A percentile compares a stretch with the other conserved stretches of the same genome.
phyloP scores from a whole-genome alignment of 305 asterid genomes.

The Salvia sclarea region DNA sequence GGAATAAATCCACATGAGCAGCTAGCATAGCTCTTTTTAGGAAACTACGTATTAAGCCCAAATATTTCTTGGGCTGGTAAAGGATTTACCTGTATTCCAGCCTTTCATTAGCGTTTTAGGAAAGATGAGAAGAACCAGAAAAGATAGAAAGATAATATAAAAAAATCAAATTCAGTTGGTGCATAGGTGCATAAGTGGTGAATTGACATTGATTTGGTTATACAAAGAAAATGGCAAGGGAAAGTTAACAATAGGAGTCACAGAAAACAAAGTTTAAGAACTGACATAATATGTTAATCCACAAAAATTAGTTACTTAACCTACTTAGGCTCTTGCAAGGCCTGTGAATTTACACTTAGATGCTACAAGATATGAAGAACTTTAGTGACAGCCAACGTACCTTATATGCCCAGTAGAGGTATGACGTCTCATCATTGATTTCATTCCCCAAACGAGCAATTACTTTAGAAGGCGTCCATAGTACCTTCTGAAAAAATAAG shows the following conservation, averaged over 20 bases:
- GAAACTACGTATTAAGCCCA: not conserved
- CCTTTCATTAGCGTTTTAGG: not conserved
- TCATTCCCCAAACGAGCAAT: conserved; percentile 89
- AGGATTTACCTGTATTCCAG: not conserved
- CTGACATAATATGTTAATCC: not conserved
- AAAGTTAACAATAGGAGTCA: not conserved
- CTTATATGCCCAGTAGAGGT: conserved; percentile 92
- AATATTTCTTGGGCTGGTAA: not conserved
- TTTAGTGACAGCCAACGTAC: conserved; percentile 35
- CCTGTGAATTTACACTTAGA: not conserved
- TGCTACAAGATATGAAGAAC: not conserved
- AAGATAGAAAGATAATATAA: not conserved
- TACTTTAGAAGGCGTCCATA: conserved; percentile 95
- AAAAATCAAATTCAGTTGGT: not conserved
- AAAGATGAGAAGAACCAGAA: not conserved
- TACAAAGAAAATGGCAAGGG: not conserved
- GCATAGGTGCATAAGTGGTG: too few species aligned
- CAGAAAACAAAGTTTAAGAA: not conserved
- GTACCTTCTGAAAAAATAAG: conserved; percentile 50
- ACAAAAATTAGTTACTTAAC: not conserved
- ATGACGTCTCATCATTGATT: conserved; percentile 78
- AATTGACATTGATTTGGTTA: not conserved
- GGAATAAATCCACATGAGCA: conserved; percentile 13
- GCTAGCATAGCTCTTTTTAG: not conserved
- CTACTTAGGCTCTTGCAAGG: not conserved